These are phyloP conservation scores for Vigna nakashimae DNA, from an alignment of 306 rosid genomes.

Conservation along the genomic window DNA sequence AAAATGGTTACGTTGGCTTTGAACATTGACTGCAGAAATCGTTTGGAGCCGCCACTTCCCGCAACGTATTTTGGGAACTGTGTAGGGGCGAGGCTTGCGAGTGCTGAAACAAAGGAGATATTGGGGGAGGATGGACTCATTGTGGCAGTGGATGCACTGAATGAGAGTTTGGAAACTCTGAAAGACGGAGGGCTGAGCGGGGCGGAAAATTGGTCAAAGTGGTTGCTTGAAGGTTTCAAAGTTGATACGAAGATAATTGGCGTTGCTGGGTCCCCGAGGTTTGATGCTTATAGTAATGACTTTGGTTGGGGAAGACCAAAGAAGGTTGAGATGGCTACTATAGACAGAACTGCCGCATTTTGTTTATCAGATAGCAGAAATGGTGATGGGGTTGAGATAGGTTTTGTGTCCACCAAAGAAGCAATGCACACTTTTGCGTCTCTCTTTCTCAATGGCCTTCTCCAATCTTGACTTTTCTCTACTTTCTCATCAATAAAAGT, in stretches of 20 bases:
- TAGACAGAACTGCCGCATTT: constrained; percentile 47
- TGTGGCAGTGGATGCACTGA: constrained; percentile 34
- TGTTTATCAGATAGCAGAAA: constrained; percentile 46
- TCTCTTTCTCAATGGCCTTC: constrained; percentile 40
- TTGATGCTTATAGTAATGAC: constrained; percentile 55
- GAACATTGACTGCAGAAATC: constrained; percentile 45
- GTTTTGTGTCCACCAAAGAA: constrained; percentile 41
- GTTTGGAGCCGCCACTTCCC: constrained; percentile 52
- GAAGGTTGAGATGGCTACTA: constrained; percentile 61
- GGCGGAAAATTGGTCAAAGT: constrained; percentile 42
- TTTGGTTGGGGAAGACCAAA: constrained; percentile 70
- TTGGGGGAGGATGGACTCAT: constrained; percentile 45
- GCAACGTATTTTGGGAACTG: constrained; percentile 66
- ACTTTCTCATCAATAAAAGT: neutral
- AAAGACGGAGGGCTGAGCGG: constrained; percentile 48
- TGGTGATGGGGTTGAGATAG: constrained; percentile 56
- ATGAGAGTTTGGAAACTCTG: constrained; percentile 42
- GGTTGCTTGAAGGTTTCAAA: neutral
- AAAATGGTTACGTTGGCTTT: neutral
- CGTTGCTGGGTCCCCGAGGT: constrained; percentile 58
- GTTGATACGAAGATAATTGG: constrained; percentile 20
- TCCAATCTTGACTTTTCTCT: constrained; percentile 17
- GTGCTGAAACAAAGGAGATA: constrained; percentile 24
- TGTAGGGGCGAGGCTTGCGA: neutral
- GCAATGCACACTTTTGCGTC: constrained; percentile 46